These are phyloP conservation scores for Ormosia emarginata DNA, from an alignment of 306 rosid species.

Conservation along the genomic window DNA sequence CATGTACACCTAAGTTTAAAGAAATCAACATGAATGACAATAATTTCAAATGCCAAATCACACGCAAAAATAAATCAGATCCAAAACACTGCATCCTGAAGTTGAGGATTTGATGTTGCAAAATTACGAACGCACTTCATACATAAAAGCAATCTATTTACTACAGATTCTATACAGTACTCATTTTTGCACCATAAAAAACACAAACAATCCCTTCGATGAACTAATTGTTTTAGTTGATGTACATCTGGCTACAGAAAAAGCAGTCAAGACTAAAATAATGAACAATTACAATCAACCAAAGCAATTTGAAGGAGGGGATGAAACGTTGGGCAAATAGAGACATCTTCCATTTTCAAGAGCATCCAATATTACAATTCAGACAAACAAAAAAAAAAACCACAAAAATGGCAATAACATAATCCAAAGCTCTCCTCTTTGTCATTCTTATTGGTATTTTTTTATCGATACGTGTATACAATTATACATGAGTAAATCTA, in stretches of 20 bases:
- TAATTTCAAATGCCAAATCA: neutral
- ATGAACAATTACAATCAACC: neutral
- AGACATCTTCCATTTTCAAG: neutral
- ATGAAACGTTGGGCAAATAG: neutral
- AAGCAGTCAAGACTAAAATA: neutral
- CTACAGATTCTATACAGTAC: neutral
- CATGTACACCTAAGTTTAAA: neutral
- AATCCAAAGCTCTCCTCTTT: neutral
- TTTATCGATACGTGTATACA: no score
- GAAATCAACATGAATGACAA: neutral
- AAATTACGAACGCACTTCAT: neutral
- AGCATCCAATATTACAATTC: neutral
- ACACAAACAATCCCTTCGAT: neutral
- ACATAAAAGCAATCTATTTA: neutral
- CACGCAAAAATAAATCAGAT: neutral
- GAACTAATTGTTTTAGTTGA: neutral
- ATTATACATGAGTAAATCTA: no score
- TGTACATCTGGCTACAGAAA: no score
- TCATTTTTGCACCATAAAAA: neutral
- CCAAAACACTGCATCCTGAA: neutral
- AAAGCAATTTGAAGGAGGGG: neutral
- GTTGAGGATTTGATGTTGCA: neutral
- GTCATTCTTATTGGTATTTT: no score
- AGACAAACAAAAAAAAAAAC: no score
- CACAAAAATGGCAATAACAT: neutral